These are phyloP conservation scores for Malassezia arunalokei DNA, from an alignment of 1,284 basidiomycete species.

Conservation along the genomic window DNA sequence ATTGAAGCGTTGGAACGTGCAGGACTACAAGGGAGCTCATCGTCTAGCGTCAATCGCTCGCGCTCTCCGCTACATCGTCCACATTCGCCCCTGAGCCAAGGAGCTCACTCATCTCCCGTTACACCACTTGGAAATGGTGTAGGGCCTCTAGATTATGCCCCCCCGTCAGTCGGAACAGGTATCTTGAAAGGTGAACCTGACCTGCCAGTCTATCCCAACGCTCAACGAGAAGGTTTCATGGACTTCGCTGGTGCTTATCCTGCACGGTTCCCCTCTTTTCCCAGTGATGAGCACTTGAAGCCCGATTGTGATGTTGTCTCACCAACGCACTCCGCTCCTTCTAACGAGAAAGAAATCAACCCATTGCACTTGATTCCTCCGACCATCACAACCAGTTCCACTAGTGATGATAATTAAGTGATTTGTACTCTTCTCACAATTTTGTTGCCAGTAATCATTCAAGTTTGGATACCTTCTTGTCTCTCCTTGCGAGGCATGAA, in stretches of 20 bases:
- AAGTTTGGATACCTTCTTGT: no score
- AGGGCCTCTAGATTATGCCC: slow-evolving; percentile 4
- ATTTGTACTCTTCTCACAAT: neutral
- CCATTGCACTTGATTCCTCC: neutral
- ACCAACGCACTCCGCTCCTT: neutral
- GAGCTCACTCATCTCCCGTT: neutral
- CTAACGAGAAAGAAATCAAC: neutral
- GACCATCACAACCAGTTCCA: slow-evolving; percentile 6
- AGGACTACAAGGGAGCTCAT: neutral
- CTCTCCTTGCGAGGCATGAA: no score
- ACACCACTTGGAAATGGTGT: neutral
- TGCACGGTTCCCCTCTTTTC: no score
- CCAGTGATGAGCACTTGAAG: no score
- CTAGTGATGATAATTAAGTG: slow-evolving; percentile 3
- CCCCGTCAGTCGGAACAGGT: neutral
- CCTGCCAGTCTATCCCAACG: neutral
- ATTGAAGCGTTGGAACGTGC: neutral
- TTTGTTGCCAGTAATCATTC: neutral
- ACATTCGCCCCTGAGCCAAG: neutral
- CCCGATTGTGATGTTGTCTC: no score
- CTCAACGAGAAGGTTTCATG: no score
- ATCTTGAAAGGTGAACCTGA: neutral
- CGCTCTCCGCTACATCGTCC: slow-evolving; percentile 3
- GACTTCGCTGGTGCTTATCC: no score
- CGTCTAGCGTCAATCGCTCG: neutral